phyloP scores from a whole-genome alignment of 1,284 basidiomycete species.

The Xerocomus minutiporus region DNA sequence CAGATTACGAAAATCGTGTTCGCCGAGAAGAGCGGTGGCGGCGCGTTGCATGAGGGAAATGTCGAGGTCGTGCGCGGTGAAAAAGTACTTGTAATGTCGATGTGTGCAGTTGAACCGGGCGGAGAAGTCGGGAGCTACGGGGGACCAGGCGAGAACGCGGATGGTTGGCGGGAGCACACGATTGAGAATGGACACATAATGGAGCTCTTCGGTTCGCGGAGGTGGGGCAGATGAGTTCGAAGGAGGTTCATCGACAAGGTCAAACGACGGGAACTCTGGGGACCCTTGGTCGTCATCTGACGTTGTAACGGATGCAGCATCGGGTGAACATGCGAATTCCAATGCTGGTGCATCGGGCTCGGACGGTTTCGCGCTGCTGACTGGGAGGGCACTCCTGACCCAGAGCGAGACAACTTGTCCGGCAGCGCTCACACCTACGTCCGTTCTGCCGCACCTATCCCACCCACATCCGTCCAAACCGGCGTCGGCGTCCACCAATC shows the following conservation, averaged over 20 bases:
- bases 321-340: background rate
- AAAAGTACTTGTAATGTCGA: constrained; percentile 98
- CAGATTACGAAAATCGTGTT: constrained; percentile 95
- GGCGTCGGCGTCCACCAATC: constrained; percentile 67
- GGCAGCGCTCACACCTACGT: constrained; percentile 90
- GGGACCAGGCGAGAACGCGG: constrained; percentile 93
- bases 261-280: constrained; percentile 9
- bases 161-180: constrained; percentile 87
- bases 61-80: constrained; percentile 64
- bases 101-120: constrained; percentile 84
- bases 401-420: constrained; percentile 93
- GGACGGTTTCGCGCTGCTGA: background rate
- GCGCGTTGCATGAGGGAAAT: constrained; percentile 75
- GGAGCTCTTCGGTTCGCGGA: constrained; percentile 50
- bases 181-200: constrained; percentile 83
- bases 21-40: constrained; percentile 71
- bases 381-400: constrained; percentile 64
- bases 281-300: constrained; percentile 3
- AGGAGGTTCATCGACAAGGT: constrained; percentile 23
- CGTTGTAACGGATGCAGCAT: background rate
- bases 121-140: constrained; percentile 78
- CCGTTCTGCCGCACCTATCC: constrained; percentile 90
- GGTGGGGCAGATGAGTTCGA: constrained; percentile 29
- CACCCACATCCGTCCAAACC: constrained; percentile 87
- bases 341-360: background rate